Percentiles rank a stretch among this genome's conserved stretches.
These are phyloP conservation scores for Leptomonas pyrrhocoris DNA, from an alignment of 208 protist species.

Conservation along the genomic window DNA sequence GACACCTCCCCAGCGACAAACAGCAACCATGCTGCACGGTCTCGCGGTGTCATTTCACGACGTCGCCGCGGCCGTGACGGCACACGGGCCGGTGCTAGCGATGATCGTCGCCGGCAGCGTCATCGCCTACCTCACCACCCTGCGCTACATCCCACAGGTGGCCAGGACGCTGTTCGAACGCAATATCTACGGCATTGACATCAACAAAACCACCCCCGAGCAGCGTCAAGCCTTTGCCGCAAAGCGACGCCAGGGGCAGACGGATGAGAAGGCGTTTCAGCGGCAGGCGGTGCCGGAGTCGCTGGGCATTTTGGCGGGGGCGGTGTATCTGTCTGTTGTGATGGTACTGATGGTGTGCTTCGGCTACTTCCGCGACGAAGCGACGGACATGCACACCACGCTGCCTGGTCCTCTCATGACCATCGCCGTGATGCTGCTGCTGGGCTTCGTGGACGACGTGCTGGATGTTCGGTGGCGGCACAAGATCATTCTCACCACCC, in stretches of 20 bases:
- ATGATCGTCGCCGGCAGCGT: conserved; percentile 56
- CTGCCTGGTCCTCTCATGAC: conserved; percentile 90
- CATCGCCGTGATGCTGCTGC: conserved; percentile 97
- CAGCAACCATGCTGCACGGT: conserved; percentile 1
- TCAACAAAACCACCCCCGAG: conserved; percentile 93
- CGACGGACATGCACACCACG: conserved; percentile 45
- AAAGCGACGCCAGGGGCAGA: conserved; percentile 38
- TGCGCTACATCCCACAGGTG: conserved; percentile 67
- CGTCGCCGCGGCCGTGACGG: conserved; percentile 34
- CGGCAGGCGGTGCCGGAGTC: conserved; percentile 73
- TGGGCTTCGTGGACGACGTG: conserved; percentile 99
- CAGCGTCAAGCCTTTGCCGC: conserved; percentile 53
- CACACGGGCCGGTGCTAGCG: conserved; percentile 50
- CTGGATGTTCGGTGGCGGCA: conserved; percentile 97
- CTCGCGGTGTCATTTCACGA: conserved; percentile 13
- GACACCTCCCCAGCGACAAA: background rate
- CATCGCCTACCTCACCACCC: conserved; percentile 62
- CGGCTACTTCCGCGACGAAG: conserved; percentile 32
- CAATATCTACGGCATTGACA: conserved; percentile 94
- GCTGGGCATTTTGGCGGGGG: conserved; percentile 76
- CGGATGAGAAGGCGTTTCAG: conserved; percentile 35
- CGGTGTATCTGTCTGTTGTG: conserved; percentile 77
- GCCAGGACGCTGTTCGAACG: conserved; percentile 71
- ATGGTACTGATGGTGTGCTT: conserved; percentile 47
- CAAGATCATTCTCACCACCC: conserved; percentile 97